Conservation (phyloP, 2,329 filamentous ascomycete genomes). For the Trichoderma guizhouense region DNA sequence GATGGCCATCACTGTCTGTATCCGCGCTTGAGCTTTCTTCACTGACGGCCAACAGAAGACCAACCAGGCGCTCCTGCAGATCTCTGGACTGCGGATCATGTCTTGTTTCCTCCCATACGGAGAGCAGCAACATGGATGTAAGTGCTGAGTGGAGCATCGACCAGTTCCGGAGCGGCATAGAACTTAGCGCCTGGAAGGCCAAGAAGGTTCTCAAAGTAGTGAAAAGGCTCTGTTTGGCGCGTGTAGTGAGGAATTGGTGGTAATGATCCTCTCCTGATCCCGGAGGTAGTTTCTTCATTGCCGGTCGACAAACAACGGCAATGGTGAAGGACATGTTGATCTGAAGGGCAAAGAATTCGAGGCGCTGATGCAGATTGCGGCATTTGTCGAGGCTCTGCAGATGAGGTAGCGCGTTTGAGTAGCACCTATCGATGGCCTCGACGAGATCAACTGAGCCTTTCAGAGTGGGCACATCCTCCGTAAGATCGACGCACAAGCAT, state of each 20-base stretch:
- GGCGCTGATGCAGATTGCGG: too few relatives aligned
- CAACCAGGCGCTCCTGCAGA: too few relatives aligned
- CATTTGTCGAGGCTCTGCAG: too few relatives aligned
- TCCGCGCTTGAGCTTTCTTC: too few relatives aligned
- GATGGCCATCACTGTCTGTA: too few relatives aligned
- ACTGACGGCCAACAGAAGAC: too few relatives aligned
- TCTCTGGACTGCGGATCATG: too few relatives aligned
- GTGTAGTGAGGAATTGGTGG: neutral
- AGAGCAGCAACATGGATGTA: neutral
- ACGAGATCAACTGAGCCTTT: neutral
- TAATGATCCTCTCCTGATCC: neutral
- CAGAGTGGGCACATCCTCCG: neutral
- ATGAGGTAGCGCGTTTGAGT: too few relatives aligned
- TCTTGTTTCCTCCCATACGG: neutral
- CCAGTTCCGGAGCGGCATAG: neutral
- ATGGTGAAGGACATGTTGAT: neutral
- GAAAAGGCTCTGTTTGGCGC: neutral
- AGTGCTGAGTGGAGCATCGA: neutral
- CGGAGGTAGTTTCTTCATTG: neutral
- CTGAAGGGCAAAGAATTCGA: neutral
- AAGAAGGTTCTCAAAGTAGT: neutral
- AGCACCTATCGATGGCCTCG: neutral
- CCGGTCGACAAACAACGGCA: neutral
- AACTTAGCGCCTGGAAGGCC: neutral
- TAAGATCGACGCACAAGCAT: neutral